Evolutionary conservation across 1,284 basidiomycete species (phyloP), one percentile per base, ranked within the genome.

Genomic region (Butyriboletus appendiculatus): DNA sequence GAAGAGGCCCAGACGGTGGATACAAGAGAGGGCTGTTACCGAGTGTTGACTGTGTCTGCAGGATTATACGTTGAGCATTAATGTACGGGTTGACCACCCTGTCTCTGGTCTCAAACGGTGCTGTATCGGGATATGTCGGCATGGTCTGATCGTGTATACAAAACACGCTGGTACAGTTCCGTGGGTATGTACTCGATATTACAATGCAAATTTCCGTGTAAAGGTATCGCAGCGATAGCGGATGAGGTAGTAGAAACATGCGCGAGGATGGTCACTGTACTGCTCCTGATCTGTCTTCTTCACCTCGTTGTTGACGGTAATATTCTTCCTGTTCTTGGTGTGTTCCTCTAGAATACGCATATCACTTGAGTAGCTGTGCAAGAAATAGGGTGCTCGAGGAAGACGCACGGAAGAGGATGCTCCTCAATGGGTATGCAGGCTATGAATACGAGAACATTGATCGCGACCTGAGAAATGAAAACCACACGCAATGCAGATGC

Each of bases 401-500:
- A 40, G 45, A 77, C 87, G 71, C 69, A 90, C 86, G 89, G 86
- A 59, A 90, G 67, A 32, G 78, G 73, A 63, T 85, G 86, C 66
- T 92, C 90, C 73, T 90, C 82, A 50, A 93, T 91, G 5, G 88
- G 85, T 57, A 91, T 59, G 64, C 82, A 86, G 30, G 75, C 78
- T 72, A 76, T 71, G 65, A 92, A 80, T 38, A 80, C 79, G 49
- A 89, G 63, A 64, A 90, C 63, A 59, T 85, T 85, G 60, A 85
- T 72, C 28, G 78, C 87, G 57, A 80, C 77, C 66, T 85, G 88
- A 63, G 85, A 87, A 56, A 94, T 82, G 75, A 98, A 99, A 51
- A 96, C 94, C 60, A 86, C 83, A 62, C 84, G 84, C 61, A 98
- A 76, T 43, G 93, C 91, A 63, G 85, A 82, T 33, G 86, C 84